These are phyloP conservation scores for Conoideocrella luteorostrata DNA, from an alignment of 2,329 filamentous ascomycete genomes.

Conservation along the genomic window DNA sequence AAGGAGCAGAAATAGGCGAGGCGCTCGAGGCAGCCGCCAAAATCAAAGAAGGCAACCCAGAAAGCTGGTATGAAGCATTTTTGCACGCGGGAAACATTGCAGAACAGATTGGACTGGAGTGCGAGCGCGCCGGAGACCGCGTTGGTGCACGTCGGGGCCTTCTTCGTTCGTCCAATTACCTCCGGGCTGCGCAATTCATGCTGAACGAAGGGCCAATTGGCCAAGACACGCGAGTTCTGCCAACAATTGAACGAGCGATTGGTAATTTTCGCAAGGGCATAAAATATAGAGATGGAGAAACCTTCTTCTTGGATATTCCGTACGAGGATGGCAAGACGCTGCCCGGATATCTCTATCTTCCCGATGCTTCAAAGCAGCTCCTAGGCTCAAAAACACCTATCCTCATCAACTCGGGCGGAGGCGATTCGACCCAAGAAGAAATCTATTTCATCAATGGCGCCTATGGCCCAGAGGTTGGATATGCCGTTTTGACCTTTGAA, in stretches of 20 bases:
- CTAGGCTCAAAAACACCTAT: slow-evolving; percentile 24
- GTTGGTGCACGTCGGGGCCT: slow-evolving; percentile 27
- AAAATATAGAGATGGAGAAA: slow-evolving; percentile 20
- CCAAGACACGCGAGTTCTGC: slow-evolving; percentile 21
- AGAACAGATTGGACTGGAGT: slow-evolving; percentile 28
- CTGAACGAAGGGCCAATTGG: slow-evolving; percentile 4
- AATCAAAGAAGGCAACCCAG: slow-evolving; percentile 31
- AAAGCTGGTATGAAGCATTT: slow-evolving; percentile 34
- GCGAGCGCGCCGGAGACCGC: slow-evolving; percentile 20
- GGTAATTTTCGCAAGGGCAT: slow-evolving; percentile 21
- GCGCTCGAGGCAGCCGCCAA: slow-evolving; percentile 28
- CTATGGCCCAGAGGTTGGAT: slow-evolving; percentile 25
- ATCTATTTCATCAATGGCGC: slow-evolving; percentile 27
- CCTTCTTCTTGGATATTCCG: slow-evolving; percentile 29
- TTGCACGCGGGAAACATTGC: slow-evolving; percentile 22
- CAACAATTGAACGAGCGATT: slow-evolving; percentile 17
- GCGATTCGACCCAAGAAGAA: slow-evolving; percentile 34
- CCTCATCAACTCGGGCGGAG: slow-evolving; percentile 28
- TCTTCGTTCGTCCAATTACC: slow-evolving; percentile 35
- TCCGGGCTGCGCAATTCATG: slow-evolving; percentile 29
- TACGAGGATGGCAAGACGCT: slow-evolving; percentile 26
- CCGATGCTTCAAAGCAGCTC: slow-evolving; percentile 14
- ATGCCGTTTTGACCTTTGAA: slow-evolving; percentile 38
- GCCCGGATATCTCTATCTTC: slow-evolving; percentile 32
- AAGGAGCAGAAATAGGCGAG: slow-evolving; percentile 34